phyloP scores from a whole-genome alignment of 2,329 filamentous ascomycete genomes.

The Xylaria sp. region DNA sequence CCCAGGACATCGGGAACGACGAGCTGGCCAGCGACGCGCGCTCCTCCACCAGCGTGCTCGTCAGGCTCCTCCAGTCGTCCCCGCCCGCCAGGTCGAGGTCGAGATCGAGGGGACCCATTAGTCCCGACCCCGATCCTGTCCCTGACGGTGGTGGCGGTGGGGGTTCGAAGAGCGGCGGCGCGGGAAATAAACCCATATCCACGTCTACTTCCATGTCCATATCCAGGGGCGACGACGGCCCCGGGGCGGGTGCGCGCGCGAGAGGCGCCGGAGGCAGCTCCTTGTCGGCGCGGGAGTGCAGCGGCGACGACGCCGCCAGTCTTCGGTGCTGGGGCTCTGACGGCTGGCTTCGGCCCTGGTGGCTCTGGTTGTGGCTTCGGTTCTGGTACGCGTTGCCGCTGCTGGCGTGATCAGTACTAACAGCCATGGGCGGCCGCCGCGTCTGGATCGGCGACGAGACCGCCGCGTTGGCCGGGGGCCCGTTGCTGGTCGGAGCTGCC shows the following conservation, averaged over 20 bases:
- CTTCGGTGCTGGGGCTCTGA: conserved; percentile 16
- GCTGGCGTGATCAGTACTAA: no score
- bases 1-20: conserved; percentile 33
- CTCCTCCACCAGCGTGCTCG: conserved; percentile 33
- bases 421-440: no score
- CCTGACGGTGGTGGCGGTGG: no score
- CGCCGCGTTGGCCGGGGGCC: conserved; percentile 6
- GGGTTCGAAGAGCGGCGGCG: conserved; percentile 13
- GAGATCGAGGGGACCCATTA: conserved; percentile 31
- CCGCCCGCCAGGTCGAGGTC: no score
- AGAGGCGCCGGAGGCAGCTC: conserved; percentile 33
- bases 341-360: conserved; percentile 15
- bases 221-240: conserved; percentile 33
- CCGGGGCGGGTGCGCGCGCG: conserved; percentile 30
- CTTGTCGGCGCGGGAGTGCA: conserved; percentile 33
- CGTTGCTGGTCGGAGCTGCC: neutral
- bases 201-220: no score
- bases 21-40: conserved; percentile 11
- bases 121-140: no score
- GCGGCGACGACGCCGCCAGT: no score
- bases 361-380: conserved; percentile 4
- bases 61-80: conserved; percentile 35
- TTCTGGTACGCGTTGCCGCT: conserved; percentile 14
- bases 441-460: no score
- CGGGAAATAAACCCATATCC: no score